A percentile compares a stretch with the other conserved stretches of the same genome.
These are phyloP conservation scores for Tylopilus sp. DNA, from an alignment of 768 basidiomycete genomes.

Conservation along the genomic window DNA sequence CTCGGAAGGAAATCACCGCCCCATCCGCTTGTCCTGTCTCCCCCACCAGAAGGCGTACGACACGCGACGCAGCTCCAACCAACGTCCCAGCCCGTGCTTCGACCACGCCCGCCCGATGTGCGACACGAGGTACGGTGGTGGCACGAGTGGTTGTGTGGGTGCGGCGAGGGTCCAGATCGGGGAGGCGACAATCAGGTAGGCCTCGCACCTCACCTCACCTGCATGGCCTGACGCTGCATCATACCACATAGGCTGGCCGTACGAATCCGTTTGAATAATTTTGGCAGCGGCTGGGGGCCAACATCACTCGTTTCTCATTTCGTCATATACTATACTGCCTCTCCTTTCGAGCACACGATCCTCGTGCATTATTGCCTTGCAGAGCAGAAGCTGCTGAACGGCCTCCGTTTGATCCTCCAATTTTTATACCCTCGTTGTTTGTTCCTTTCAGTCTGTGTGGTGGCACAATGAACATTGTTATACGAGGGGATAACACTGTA, in stretches of 20 bases:
- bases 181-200: constrained; percentile 70
- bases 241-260: constrained; percentile 59
- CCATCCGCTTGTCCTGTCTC: constrained; percentile 57
- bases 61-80: constrained; percentile 34
- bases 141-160: constrained; percentile 86
- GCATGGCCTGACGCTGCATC: background rate
- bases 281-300: background rate
- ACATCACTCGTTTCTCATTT: constrained; percentile 1
- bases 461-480: constrained; percentile 12
- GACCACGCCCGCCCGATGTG: constrained; percentile 22
- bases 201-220: background rate
- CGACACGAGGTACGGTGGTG: constrained; percentile 59
- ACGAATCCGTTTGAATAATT: constrained; percentile 59
- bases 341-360: constrained; percentile 4
- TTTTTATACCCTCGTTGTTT: constrained; percentile 24
- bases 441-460: constrained; percentile 9
- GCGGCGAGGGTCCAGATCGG: constrained; percentile 68
- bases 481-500: constrained; percentile 12
- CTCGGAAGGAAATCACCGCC: no score
- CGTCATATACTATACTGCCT: constrained; percentile 5
- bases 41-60: constrained; percentile 37
- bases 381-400: constrained; percentile 1
- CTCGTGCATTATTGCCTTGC: constrained; percentile 6
- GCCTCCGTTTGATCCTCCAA: constrained; percentile 8
- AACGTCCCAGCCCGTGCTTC: constrained; percentile 29